A percentile compares a stretch with the other conserved stretches of the same genome.
Evolutionary conservation across 2,329 filamentous ascomycete species (phyloP).

Genomic region (Lachnellula subtilissima): DNA sequence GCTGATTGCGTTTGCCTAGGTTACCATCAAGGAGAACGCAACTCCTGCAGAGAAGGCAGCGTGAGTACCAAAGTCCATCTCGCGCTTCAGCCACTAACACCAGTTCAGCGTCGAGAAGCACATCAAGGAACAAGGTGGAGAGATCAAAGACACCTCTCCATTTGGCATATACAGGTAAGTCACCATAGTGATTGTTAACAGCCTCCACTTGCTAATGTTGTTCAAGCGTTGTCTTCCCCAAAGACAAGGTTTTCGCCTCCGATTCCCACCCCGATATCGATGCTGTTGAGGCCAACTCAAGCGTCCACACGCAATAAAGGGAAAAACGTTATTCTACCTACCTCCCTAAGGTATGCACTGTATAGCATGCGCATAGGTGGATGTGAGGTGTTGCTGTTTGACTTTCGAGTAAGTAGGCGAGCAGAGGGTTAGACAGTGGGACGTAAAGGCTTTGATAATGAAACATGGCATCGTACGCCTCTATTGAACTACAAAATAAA

Average conservation of each 20-base stretch:
- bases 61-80: no score
- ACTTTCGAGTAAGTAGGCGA: no score
- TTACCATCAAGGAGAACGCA: neutral
- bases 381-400: no score
- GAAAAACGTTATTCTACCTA: neutral
- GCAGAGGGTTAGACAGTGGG: no score
- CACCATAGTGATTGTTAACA: neutral
- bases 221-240: neutral
- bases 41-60: neutral
- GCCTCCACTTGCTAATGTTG: neutral
- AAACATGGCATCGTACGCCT: no score
- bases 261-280: neutral
- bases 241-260: neutral
- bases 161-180: neutral
- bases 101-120: neutral
- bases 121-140: neutral
- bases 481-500: no score
- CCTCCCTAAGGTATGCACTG: no score
- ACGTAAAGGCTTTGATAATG: no score
- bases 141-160: neutral
- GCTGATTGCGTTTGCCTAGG: neutral
- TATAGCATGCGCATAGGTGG: no score
- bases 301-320: neutral
- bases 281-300: neutral
- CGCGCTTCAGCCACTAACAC: no score